Conservation (phyloP, 495 filamentous ascomycete species). For the Lasiosphaeriaceae sp. region DNA sequence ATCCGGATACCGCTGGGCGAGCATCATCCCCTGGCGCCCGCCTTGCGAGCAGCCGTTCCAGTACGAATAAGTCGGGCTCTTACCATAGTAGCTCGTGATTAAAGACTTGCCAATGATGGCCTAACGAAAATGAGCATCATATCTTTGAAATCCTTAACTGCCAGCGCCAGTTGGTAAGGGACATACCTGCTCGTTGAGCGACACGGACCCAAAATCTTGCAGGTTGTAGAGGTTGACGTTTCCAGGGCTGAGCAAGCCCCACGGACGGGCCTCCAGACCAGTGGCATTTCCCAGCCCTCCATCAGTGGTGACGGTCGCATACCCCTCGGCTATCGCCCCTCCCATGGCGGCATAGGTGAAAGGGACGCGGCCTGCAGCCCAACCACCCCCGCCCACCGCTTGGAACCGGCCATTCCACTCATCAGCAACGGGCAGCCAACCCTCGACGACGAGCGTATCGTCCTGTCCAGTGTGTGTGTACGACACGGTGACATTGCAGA, state of each 20-base stretch:
- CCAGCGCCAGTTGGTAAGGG: constrained; percentile 5
- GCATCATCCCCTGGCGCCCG: constrained; percentile 39
- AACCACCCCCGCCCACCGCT: constrained; percentile 45
- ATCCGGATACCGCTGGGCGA: constrained; percentile 40
- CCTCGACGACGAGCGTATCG: constrained; percentile 31
- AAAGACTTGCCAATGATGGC: constrained; percentile 33
- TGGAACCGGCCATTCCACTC: constrained; percentile 43
- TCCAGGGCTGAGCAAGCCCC: constrained; percentile 38
- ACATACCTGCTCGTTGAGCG: constrained; percentile 20
- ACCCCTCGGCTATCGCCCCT: constrained; percentile 32
- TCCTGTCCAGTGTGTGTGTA: constrained; percentile 41
- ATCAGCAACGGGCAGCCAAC: constrained; percentile 33
- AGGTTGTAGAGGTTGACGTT: constrained; percentile 40
- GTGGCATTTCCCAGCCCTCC: constrained; percentile 29
- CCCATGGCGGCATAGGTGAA: constrained; percentile 20
- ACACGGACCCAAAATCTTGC: constrained; percentile 34
- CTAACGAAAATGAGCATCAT: not conserved
- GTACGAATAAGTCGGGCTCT: constrained; percentile 34
- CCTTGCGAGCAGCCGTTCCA: constrained; percentile 45
- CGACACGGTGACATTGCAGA: constrained; percentile 43
- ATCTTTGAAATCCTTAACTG: too few relatives aligned
- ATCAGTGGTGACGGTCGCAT: constrained; percentile 37
- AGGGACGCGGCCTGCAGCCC: constrained; percentile 22
- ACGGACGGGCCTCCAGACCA: constrained; percentile 15
- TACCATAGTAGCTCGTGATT: constrained; percentile 32